Evolutionary conservation across 1,284 basidiomycete species (phyloP), one percentile per base, ranked within the genome.

Genomic region (Pseudozyma hubeiensis): DNA sequence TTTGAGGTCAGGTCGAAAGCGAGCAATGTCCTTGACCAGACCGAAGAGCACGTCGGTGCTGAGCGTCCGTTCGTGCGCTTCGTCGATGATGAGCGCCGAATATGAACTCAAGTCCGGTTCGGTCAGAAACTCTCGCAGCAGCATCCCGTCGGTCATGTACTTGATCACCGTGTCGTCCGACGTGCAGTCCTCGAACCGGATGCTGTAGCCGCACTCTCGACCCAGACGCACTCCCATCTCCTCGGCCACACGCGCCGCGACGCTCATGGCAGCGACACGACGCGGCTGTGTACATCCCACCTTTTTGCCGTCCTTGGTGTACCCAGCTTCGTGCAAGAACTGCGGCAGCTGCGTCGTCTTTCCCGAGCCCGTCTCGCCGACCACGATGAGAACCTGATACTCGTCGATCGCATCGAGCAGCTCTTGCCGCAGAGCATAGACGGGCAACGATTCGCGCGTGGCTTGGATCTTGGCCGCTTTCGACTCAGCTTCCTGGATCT

Each of bases 321-420:
- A 99, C 1, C 97, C 97, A 1, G 94, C 94, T 87, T 99, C 97
- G 84, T 97, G 93, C 6, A 99, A 89, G 84, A 97, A 99, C 84
- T 99, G 97, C 0, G 97, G 95, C 9, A 99, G 87, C 85, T 99
- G 97, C 0, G 97, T 99, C 1, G 97, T 99, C 86, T 99, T 99
- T 29, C 97, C 97, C 0, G 94, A 97, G 24, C 95, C 95, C 1
- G 86, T 87, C 70, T 87, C 86, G 43, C 86, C 86, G n/a, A 82
- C 81, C 48, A 86, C 85, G 53, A 86, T 84, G 52, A 86, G 75
- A 34, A 86, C 85, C 83, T 98, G 97, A 81, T 97, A 91, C 49
- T 94, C 90, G 52, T 89, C 90, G 66, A 99, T 91, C 0, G 97
- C 96, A 19, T 91, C 89, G 8, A 99, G 72, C 14, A 84, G 64